Evolutionary conservation across 2,329 filamentous ascomycete genomes (phyloP).

Genomic region (Ophiostoma sp.): DNA sequence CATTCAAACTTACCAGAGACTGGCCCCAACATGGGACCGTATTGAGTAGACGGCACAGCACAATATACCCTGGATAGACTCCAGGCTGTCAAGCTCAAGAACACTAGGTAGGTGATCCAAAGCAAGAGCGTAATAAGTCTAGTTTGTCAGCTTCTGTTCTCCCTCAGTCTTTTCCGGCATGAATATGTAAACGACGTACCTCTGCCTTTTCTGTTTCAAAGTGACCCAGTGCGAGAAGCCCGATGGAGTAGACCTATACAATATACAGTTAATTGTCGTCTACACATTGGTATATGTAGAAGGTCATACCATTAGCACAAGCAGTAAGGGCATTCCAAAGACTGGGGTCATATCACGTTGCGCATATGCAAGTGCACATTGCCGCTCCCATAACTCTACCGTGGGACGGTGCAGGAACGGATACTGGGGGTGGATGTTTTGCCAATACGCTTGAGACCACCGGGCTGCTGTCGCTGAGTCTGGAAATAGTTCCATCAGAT

Average conservation of each 20-base stretch:
- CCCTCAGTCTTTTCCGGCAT: background rate
- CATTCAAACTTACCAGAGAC: background rate
- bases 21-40: constrained; percentile 12
- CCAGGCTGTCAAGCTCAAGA: constrained; percentile 13
- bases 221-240: background rate
- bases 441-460: constrained; percentile 32
- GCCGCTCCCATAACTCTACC: constrained; percentile 7
- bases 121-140: constrained; percentile 15
- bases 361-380: constrained; percentile 10
- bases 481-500: constrained; percentile 23
- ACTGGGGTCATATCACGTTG: constrained; percentile 1
- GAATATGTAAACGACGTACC: background rate
- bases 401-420: constrained; percentile 35
- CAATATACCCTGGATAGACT: constrained; percentile 15
- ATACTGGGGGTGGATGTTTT: constrained; percentile 35
- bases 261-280: background rate
- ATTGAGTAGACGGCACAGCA: constrained; percentile 17
- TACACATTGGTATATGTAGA: background rate
- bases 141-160: background rate
- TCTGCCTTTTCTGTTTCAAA: background rate
- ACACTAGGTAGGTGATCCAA: constrained; percentile 12
- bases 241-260: constrained; percentile 12
- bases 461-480: constrained; percentile 22
- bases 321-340: background rate
- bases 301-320: background rate